Evolutionary conservation across 306 rosid species (phyloP), one percentile per base, ranked within the genome.

Genomic region (Crotalaria pallida): DNA sequence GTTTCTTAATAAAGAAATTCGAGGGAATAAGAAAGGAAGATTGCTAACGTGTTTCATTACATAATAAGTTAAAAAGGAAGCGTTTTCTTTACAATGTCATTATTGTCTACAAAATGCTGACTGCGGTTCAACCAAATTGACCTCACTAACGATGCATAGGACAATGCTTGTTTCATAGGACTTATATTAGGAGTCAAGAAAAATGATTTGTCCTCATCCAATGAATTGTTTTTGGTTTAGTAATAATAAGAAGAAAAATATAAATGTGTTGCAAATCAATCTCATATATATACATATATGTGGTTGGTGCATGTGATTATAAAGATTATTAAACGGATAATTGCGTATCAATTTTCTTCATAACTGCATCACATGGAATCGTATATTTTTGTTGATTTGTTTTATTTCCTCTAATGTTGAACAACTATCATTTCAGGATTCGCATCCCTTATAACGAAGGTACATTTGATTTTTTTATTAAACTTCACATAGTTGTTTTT

Each of bases 171-270:
- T 43, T 62, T 44, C 9, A 15, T 21, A 1, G 29, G 22, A 26
- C n/a, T n/a, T n/a, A n/a, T n/a, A 4, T 29, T 19, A 3, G 18
- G 43, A 26, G 26, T 38, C 18, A n/a, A n/a, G n/a, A 58, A 41
- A 41, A 61, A 58, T 61, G 55, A 29, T 57, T 62, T 33, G 77
- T 63, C 65, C 55, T 15, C 38, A 23, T 33, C 52, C 36, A 9
- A 19, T 53, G 57, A 78, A 56, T 57, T 58, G 36, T 71, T 66
- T 56, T 65, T 12, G 48, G 63, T 33, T 11, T 18, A 21, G 61
- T 7, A 60, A 31, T 43, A 3, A n/a, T n/a, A n/a, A n/a, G n/a
- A n/a, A n/a, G n/a, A n/a, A 15, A 17, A 23, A 17, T 4, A 36
- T 36, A 11, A 8, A 11, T 18, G 43, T 24, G 44, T 10, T 58